phyloP scores from a whole-genome alignment of 441 rosid species.

The Gossypium lobatum region DNA sequence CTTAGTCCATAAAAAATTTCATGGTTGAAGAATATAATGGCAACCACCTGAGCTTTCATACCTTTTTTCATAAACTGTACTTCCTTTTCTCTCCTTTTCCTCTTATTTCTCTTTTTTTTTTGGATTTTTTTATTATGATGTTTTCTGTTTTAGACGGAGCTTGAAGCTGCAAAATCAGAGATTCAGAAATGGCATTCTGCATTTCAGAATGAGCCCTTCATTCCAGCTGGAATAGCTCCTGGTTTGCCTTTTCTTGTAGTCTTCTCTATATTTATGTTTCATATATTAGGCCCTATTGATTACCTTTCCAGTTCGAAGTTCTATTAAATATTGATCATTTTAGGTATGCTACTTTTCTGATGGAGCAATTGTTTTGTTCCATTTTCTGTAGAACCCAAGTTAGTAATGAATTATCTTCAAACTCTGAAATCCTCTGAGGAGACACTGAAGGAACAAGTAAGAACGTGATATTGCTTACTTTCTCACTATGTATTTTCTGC shows the following conservation, averaged over 20 bases:
- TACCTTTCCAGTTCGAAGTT: background rate
- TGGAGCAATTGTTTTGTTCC: constrained; percentile 13
- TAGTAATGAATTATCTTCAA: constrained; percentile 69
- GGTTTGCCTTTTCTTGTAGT: constrained; percentile 44
- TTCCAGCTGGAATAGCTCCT: constrained; percentile 63
- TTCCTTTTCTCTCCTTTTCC: background rate
- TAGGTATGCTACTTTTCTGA: constrained; percentile 5
- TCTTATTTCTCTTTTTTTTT: background rate
- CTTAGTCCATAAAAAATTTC: background rate
- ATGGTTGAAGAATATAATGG: background rate
- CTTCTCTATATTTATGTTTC: background rate
- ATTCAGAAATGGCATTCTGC: constrained; percentile 81
- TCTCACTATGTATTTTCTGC: background rate
- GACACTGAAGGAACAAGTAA: constrained; percentile 81
- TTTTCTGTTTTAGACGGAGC: constrained; percentile 44
- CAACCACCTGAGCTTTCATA: background rate
- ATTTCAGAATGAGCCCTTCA: constrained; percentile 65
- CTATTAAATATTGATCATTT: background rate
- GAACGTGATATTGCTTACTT: constrained; percentile 11
- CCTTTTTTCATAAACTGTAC: background rate
- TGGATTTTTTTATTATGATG: constrained; percentile 6
- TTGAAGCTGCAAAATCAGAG: constrained; percentile 73
- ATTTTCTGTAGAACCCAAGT: constrained; percentile 62
- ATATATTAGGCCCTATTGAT: background rate
- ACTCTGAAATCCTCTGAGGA: constrained; percentile 79